These are phyloP conservation scores for Flammula alnicola DNA, from an alignment of 1,284 basidiomycete species.

Conservation along the genomic window DNA sequence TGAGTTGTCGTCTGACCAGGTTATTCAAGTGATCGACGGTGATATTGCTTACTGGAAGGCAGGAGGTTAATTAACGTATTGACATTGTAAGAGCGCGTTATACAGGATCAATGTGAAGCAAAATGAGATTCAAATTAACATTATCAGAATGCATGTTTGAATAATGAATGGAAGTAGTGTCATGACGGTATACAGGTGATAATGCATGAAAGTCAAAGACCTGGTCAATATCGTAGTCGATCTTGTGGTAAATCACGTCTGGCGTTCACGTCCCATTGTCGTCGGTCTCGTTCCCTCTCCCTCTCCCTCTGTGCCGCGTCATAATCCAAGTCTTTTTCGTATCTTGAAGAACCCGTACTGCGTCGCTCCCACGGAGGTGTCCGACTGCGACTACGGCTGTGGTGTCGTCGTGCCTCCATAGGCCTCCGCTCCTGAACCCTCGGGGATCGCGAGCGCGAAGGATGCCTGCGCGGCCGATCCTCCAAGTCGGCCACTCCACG, in stretches of 20 bases:
- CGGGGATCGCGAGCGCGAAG: slow-evolving; percentile 33
- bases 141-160: too few relatives aligned
- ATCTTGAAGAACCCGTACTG: too few relatives aligned
- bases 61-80: too few relatives aligned
- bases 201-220: slow-evolving; percentile 6
- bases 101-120: too few relatives aligned
- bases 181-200: too few relatives aligned
- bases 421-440: slow-evolving; percentile 22
- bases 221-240: too few relatives aligned
- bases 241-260: slow-evolving; percentile 33
- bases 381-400: slow-evolving; percentile 27
- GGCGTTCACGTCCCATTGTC: slow-evolving; percentile 53
- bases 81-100: too few relatives aligned
- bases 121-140: too few relatives aligned
- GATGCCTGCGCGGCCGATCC: slow-evolving; percentile 21
- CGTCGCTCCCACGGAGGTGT: slow-evolving; percentile 25
- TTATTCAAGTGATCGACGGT: slow-evolving; percentile 71
- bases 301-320: slow-evolving; percentile 46
- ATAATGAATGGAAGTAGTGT: too few relatives aligned
- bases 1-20: slow-evolving; percentile 8
- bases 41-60: slow-evolving; percentile 88
- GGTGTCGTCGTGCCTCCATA: slow-evolving; percentile 27
- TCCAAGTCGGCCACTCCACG: slow-evolving; percentile 31
- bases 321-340: too few relatives aligned
- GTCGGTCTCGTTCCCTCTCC: slow-evolving; percentile 56